Evolutionary conservation across 106 monocot genomes (phyloP), one percentile per base, ranked within the genome.

Genomic region (Apostasia shenzhenica): DNA sequence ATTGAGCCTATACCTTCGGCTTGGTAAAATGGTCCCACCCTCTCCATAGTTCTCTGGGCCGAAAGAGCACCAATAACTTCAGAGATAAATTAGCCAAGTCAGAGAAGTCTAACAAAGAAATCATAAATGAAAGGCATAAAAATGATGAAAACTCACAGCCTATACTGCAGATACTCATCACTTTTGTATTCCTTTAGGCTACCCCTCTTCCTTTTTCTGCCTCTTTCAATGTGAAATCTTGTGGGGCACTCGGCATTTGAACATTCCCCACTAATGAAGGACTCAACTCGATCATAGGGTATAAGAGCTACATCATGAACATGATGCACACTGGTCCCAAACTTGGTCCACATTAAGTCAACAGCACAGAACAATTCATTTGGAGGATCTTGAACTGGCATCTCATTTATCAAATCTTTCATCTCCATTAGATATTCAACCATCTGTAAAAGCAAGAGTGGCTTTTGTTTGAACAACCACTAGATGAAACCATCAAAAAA

Each of bases 41-140:
- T 92, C 92, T 55, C 92, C 91, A 78, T 97, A 92, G 75, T 97
- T 92, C 75, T 97, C 95, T 9, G 95, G 95, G 55, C 95, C 95
- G 77, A 97, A 97, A 38, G 95, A 97, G 71, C 92, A 97, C 95
- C 95, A 97, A 64, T 92, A 97, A 41, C 95, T 95, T 63, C 45
- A 86, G 37, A 3, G 63, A 8, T 37, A 49, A 46, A 54, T 5
- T 7, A 70, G n/a, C 10, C 39, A 69, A 13, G 14, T 52, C 40
- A 63, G 49, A 3, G 5, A 50, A n/a, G 3, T 13, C 1, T 14
- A 73, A 69, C 13, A 40, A 1, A 63, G 39, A 37, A 57, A 7
- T 66, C 1, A 74, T 48, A 26, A 2, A 41, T 1, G 14, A 60
- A 45, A 61, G 26, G 45, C 55, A 45, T 40, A 14, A 50, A 66